Evolutionary conservation across 2,329 filamentous ascomycete genomes (phyloP), one percentile per base, ranked within the genome.

Genomic region (Macrophomina pseudophaseolina): DNA sequence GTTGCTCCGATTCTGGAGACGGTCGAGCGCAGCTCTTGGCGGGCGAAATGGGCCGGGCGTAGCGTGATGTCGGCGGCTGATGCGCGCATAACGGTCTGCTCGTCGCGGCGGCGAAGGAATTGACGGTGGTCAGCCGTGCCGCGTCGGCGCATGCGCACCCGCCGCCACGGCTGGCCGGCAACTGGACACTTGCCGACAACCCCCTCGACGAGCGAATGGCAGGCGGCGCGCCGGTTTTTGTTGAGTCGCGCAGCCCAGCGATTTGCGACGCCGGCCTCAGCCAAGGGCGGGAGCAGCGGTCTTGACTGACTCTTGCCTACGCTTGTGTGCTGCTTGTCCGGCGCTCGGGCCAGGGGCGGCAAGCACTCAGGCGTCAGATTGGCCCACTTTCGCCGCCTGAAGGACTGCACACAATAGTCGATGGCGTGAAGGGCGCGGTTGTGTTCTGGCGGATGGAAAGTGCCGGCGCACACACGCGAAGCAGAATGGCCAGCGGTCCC

Each of bases 11-110:
- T 16, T 44, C 60, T 44, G 35, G 6, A 16, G 44, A 42, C 16
- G 12, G 44, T 42, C 35, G 32, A 33, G 2, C 42, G 60, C 60
- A 48, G 46, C 49, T 53, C 49, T 33, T 42, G 60, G 48, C 46
- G 48, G 18, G 48, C 60, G 52, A 52, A 44, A 44, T 62, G 58
- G 46, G 58, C 30, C 58, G 46, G 12, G 28, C 42, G 44, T 62
- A 62, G 58, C 58, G 58, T 62, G 58, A 62, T 62, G 42, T 62
- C 58, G 44, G 58, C 58, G 58, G 58, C 58, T 62, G 30, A 62
- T 62, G 58, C 42, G 32, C 42, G 30, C 44, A 18, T 16, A 48
- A 46, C 56, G 56, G 40, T 14, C 56, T 46, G 40, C 8, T 38
- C 35, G 33, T 35, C 40, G 53, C n/a, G 53, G 33, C 18, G 4